These are phyloP conservation scores for Blastocystis sp. DNA, from an alignment of 352 stramenopile genomes.

Conservation along the genomic window DNA sequence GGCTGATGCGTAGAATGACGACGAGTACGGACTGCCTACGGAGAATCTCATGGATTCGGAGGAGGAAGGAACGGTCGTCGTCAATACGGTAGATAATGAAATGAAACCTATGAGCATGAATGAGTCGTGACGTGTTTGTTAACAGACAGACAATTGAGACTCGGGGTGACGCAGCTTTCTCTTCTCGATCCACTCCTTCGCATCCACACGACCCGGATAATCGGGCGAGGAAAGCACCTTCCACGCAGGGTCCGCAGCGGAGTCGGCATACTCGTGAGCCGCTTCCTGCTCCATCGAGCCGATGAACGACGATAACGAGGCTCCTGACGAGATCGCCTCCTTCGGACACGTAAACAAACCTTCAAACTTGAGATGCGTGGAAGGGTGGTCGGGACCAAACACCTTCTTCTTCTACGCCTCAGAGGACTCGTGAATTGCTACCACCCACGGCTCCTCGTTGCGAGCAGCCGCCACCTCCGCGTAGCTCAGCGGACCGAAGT, in stretches of 20 bases:
- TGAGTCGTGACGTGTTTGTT: slow-evolving; percentile 41
- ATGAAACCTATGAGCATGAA: slow-evolving; percentile 57
- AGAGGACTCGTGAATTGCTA: neutral
- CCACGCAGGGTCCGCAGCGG: slow-evolving; percentile 33
- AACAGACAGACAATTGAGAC: neutral
- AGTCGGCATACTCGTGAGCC: slow-evolving; percentile 2
- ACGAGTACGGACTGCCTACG: slow-evolving; percentile 44
- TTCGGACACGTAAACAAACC: neutral
- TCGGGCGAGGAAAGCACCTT: slow-evolving; percentile 45
- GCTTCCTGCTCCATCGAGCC: slow-evolving; percentile 6
- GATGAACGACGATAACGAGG: neutral
- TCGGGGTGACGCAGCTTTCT: slow-evolving; percentile 54
- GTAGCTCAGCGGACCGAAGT: slow-evolving; percentile 45
- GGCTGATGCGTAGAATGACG: slow-evolving; percentile 45
- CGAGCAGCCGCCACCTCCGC: neutral
- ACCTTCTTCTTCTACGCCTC: slow-evolving; percentile 37
- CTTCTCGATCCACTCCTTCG: slow-evolving; percentile 55
- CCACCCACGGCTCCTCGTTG: slow-evolving; percentile 53
- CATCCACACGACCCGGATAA: slow-evolving; percentile 53
- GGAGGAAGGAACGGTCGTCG: slow-evolving; percentile 18
- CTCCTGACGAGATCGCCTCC: neutral
- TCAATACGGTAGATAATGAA: slow-evolving; percentile 36
- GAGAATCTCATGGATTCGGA: slow-evolving; percentile 38
- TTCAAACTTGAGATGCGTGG: neutral
- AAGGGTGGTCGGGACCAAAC: neutral